phyloP scores from a whole-genome alignment of 768 basidiomycete genomes.

The Pisolithus tinctorius region DNA sequence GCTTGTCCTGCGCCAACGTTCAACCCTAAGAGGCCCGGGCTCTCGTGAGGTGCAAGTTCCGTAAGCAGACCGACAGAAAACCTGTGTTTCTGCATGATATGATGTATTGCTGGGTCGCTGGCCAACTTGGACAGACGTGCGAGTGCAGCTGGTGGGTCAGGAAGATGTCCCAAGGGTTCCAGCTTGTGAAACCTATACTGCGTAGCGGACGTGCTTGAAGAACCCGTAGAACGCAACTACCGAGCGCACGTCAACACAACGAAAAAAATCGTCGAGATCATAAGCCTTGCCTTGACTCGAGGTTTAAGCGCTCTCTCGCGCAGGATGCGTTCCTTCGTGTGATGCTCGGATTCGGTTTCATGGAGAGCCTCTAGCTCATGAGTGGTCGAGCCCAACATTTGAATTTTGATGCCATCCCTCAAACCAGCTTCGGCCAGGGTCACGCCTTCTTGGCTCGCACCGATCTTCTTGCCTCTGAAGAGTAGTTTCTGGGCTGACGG shows the following conservation, averaged over 20 bases:
- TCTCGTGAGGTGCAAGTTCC: conserved; percentile 74
- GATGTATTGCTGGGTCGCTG: conserved; percentile 62
- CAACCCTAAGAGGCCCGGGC: conserved; percentile 61
- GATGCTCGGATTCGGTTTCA: conserved; percentile 50
- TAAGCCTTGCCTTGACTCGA: conserved; percentile 44
- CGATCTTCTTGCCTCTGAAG: conserved; percentile 57
- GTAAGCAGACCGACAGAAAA: conserved; percentile 66
- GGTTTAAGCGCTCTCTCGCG: conserved; percentile 51
- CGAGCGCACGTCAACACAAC: not conserved
- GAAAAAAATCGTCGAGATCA: not conserved
- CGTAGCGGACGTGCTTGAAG: conserved; percentile 30
- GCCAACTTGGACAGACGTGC: conserved; percentile 51
- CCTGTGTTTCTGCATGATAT: conserved; percentile 65
- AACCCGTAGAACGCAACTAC: conserved; percentile 53
- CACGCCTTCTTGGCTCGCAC: conserved; percentile 23
- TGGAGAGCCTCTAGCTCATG: conserved; percentile 51
- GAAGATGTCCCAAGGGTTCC: conserved; percentile 56
- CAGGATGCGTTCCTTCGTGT: conserved; percentile 51
- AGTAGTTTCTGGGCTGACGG: conserved; percentile 63
- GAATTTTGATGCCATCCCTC: conserved; percentile 58
- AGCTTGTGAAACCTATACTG: conserved; percentile 61
- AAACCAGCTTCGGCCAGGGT: conserved; percentile 44
- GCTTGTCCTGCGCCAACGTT: conserved; percentile 56
- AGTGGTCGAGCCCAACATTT: conserved; percentile 61
- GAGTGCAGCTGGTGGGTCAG: conserved; percentile 51